Base-by-base conservation (phyloP, 1,284 basidiomycete genomes). In the Gastroboletus turbinatus region DNA sequence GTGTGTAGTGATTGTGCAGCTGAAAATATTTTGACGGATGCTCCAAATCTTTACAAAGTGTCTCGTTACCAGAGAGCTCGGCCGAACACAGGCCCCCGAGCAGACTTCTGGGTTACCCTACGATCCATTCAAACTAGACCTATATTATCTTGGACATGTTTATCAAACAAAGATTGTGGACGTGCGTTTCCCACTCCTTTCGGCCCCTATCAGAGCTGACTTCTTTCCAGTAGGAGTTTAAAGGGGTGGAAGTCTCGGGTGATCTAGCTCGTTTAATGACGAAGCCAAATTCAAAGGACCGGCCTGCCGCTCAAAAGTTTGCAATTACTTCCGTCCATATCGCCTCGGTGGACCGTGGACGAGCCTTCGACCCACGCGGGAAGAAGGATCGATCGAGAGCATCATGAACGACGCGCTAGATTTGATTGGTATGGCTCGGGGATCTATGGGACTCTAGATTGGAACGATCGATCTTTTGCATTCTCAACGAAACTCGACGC, bases 121-220 rank as follows among this genome's bases (percentile, higher is more conserved):
- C 2, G 58, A 65, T 29, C 63, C 61, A 0, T 67, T 56, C 39
- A 67, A 62, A 38, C 3, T 62, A 2, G 61, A 66, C 11, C 13
- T 67, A 0, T 63, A 57, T 23, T 59, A 53, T 3, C 52, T 64
- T 0, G 63, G 63, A 16, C 21, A 49, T 13, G 53, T 63, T 21
- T 65, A 61, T 25, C 52, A 46, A 16, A 57, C 50, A 2, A 58
- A 50, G 36, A 52, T 67, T 11, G 57, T 54, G 17, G 44, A 67
- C 1, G 63, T 55, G 25, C n/a, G 60, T 25, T 11, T 29, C 8
- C 19, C 5, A 2, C 4, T 21, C 7, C 4, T 4, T 7, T 29
- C 4, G n/a, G n/a, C 19, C 33, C 6, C 5, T 5, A 1, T 29
- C 10, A 5, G 32, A 11, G 3, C n/a, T 52, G 10, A 45, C 14